Conservation (phyloP, 352 stramenopile species). For the Phytophthora pistaciae region DNA sequence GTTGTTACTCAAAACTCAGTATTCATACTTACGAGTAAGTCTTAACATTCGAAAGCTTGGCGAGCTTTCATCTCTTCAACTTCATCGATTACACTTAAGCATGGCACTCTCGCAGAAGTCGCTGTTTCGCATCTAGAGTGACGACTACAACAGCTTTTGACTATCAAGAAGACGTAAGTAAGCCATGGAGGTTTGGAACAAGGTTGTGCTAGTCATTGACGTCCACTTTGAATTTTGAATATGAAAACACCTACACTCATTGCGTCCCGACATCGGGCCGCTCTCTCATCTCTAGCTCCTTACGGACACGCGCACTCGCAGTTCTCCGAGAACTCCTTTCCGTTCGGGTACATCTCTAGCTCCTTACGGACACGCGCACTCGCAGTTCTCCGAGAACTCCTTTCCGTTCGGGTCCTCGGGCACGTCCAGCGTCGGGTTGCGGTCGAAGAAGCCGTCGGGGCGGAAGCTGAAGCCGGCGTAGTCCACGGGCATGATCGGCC, state of each 20-base stretch:
- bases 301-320: too few relatives aligned
- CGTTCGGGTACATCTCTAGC: too few relatives aligned
- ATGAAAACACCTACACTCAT: conserved; percentile 10
- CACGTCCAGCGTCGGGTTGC: conserved; percentile 61
- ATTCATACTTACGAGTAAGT: too few relatives aligned
- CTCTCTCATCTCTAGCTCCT: neutral
- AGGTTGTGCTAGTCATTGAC: conserved; percentile 10
- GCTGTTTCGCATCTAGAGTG: conserved; percentile 11
- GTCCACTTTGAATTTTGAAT: conserved; percentile 18
- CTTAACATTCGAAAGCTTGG: too few relatives aligned
- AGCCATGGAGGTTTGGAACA: neutral
- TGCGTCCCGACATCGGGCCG: neutral
- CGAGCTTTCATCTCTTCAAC: too few relatives aligned
- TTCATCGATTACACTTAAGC: neutral
- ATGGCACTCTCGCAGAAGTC: conserved; percentile 42
- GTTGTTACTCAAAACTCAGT: too few relatives aligned
- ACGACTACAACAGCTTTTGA: neutral
- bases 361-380: conserved; percentile 9
- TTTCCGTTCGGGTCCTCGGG: conserved; percentile 52
- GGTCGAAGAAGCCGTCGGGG: conserved; percentile 75
- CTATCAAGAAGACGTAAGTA: neutral
- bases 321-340: too few relatives aligned
- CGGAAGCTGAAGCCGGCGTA: conserved; percentile 75
- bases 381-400: conserved; percentile 45
- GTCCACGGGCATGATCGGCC: conserved; percentile 83